Evolutionary conservation across 192 early-diverging fungal genomes (phyloP), one percentile per base, ranked within the genome.

Genomic region (Polychytrium aggregatum): DNA sequence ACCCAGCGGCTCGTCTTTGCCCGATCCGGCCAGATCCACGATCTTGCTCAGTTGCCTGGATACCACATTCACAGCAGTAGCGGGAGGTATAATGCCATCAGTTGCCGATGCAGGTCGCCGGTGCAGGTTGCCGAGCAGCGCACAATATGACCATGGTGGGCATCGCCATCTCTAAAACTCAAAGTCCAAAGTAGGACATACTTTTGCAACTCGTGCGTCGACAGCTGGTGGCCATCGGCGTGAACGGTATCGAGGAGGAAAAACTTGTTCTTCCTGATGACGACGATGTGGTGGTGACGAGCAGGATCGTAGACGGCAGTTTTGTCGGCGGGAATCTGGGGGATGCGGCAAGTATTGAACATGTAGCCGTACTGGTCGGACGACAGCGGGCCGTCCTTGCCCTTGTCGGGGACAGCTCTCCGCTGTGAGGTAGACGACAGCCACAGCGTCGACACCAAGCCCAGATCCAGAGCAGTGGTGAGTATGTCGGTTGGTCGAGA

Each of bases 341-440:
- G 92, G 44, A 92, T 81, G 48, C 95, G 87, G 65, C 84, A 87
- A 28, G 90, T 81, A 64, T 96, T 92, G 79, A 98, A 98, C 86
- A 98, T 81, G 68, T 82, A 93, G 64, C 87, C 83, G 79, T 93
- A 95, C 48, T 88, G 87, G 52, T 88, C 67, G 69, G 82, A 84
- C 62, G 85, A 90, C 57, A 98, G 64, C 21, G 92, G 84, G 13
- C 72, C 67, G 29, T 74, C 72, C 82, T 82, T 18, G 76, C 78
- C 66, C 74, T 81, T 63, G 96, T 92, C 18, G 88, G 88, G 42
- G 81, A 70, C 29, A 95, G 74, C 41, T 75, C 70, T 39, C 82
- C 74, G 21, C 71, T 78, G 37, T n/a, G n/a, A n/a, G n/a, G n/a
- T n/a, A n/a, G n/a, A n/a, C n/a, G n/a, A n/a, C n/a, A n/a, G n/a